Evolutionary conservation across 768 basidiomycete species (phyloP).

Genomic region (Boletus sp.): DNA sequence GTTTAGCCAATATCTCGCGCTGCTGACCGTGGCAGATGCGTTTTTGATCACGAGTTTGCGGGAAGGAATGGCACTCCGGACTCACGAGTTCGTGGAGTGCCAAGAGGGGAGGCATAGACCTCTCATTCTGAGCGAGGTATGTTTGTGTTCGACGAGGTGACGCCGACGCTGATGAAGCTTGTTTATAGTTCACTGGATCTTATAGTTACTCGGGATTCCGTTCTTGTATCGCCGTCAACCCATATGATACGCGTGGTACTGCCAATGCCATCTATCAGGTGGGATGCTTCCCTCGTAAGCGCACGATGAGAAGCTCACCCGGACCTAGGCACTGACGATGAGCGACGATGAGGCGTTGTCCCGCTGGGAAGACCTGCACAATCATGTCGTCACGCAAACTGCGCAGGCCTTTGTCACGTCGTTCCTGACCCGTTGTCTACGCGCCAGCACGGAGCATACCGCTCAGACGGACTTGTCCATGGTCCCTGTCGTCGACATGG

Average conservation of each 20-base stretch:
- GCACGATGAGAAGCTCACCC: conserved; percentile 1
- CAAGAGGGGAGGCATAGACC: conserved; percentile 68
- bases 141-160: conserved; percentile 13
- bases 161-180: neutral
- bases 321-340: conserved; percentile 65
- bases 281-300: neutral
- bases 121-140: conserved; percentile 74
- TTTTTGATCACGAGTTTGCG: conserved; percentile 82
- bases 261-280: conserved; percentile 69
- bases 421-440: conserved; percentile 73
- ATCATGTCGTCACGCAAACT: conserved; percentile 82
- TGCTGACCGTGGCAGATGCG: conserved; percentile 79
- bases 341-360: conserved; percentile 62
- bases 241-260: conserved; percentile 82
- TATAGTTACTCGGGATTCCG: conserved; percentile 86
- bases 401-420: conserved; percentile 79
- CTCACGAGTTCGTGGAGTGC: conserved; percentile 84
- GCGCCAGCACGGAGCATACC: conserved; percentile 68
- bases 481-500: conserved; percentile 42
- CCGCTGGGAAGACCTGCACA: conserved; percentile 84
- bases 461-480: conserved; percentile 25
- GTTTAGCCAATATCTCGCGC: conserved; percentile 80
- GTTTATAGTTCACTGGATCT: conserved; percentile 70
- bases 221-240: conserved; percentile 82
- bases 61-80: conserved; percentile 82